Evolutionary conservation across 768 basidiomycete genomes (phyloP), one percentile per base, ranked within the genome.

Genomic region (Podaxis sp.): DNA sequence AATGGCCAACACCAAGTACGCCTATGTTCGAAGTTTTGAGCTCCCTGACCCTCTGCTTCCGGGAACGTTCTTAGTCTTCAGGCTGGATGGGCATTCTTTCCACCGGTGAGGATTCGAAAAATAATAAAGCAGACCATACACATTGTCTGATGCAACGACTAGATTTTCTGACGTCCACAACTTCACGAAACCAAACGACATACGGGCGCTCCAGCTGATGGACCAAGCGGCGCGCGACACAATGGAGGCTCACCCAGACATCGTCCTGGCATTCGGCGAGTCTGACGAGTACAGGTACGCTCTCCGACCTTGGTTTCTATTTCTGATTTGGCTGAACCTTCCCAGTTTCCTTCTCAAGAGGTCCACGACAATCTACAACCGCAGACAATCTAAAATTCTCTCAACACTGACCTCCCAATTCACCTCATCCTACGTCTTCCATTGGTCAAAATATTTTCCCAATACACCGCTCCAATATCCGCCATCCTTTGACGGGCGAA

Each of bases 1-100:
- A 37, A 98, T 99, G 96, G 94, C 96, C 13, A 92, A 91, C 67
- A 90, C 93, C n/a, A 90, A 86, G 69, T 99, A 87, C 69, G 89
- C 90, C 46, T 96, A 98, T 74, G 97, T 98, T 12, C 85, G 87
- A 66, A 82, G 82, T 38, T 98, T 91, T 72, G 96, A 99, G 73
- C 84, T 93, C 0, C 91, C 93, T 5, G 97, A 99, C 70, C 80
- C 86, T 0, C 78, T 98, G 2, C 77, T 98, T 0, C 96, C 91
- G 0, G 87, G 84, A 8, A 92, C 91, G 2, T 97, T 87, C 73
- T 82, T 97, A 67, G 78, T 98, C 24, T 82, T 94, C 57, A 87
- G 97, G 1, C 72, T 99, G 17, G 97, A 99, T 70, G 97, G 97
- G 0, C 93, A 94, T 67, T 86, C 90, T 0, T 99, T 99, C 70